Base-by-base conservation (phyloP, 73 alveolate genomes). In the Stentor roeselii region DNA sequence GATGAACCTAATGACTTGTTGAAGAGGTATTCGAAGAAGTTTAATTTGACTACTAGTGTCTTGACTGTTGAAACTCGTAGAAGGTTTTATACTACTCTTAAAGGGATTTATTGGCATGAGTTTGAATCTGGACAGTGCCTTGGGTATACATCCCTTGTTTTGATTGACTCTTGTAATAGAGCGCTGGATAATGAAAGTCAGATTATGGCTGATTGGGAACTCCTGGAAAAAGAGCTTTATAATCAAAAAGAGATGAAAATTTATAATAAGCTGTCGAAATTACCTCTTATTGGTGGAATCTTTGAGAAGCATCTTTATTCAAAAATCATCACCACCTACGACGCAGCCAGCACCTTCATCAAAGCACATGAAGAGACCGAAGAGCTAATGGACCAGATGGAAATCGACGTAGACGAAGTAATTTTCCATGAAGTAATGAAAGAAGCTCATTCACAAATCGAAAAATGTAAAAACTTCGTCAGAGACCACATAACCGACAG, bases 61-160 rank as follows among this genome's bases (percentile, higher is more conserved):
- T 85, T 86, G 21, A 32, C 41, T 59, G 36, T 32, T 4, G 91
- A 86, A 59, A 83, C 91, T 11, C 58, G 86, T 35, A 85, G 84
- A 32, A 42, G 91, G 39, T 86, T 36, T 82, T 42, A 59, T 27
- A 78, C 88, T 59, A 80, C 84, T 3, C 84, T 86, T 14, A 86
- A 82, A 80, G 91, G 91, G 2, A 42, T 86, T 36, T 86, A 86
- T 41, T 86, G 91, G 91, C 83, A 86, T 37, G 84, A 50, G 67
- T 86, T 80, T 60, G 91, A 86, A 36, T 40, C 40, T 3, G 87
- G 91, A 2, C 78, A 80, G 39, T 86, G 91, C 38, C 78, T 85
- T n/a, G 40, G 75, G 0, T 59, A 78, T 3, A 3, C 91, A 3
- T 59, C 59, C 41, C 78, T 78, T 0, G 61, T 86, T 27, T 82